These are phyloP conservation scores for Clavulina sp. DNA, from an alignment of 768 basidiomycete species.

Conservation along the genomic window DNA sequence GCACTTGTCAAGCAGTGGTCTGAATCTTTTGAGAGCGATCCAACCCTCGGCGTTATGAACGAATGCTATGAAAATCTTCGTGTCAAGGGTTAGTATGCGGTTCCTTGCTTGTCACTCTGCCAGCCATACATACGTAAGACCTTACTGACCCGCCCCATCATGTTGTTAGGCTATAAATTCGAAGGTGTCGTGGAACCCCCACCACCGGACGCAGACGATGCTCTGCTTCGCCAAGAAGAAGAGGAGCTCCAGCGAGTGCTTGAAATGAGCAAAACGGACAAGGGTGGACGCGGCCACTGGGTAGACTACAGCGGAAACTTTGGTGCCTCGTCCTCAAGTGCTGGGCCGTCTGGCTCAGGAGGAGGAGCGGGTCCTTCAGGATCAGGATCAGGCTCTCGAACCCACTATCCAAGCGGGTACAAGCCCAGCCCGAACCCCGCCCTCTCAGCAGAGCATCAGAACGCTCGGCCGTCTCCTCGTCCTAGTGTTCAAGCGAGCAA, in stretches of 20 bases:
- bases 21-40: conserved; percentile 62
- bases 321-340: not conserved
- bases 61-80: conserved; percentile 72
- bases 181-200: conserved; percentile 41
- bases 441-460: too few species aligned
- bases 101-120: not conserved
- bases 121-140: not conserved
- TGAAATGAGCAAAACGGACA: conserved; percentile 85
- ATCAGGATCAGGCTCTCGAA: conserved; percentile 9
- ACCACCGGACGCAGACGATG: conserved; percentile 59
- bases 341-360: conserved; percentile 22
- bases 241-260: conserved; percentile 87
- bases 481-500: not conserved
- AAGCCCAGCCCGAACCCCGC: not conserved
- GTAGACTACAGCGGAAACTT: not conserved
- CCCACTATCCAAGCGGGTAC: not conserved
- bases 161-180: conserved; percentile 48
- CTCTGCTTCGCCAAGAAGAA: conserved; percentile 68
- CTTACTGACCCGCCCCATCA: too few species aligned
- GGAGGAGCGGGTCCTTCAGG: conserved; percentile 16
- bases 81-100: conserved; percentile 46
- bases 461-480: not conserved
- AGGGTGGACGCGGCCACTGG: conserved; percentile 57
- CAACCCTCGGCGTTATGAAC: conserved; percentile 74
- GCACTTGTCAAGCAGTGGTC: conserved; percentile 67